Conservation (phyloP, 495 filamentous ascomycete species). For the Halenospora varia region DNA sequence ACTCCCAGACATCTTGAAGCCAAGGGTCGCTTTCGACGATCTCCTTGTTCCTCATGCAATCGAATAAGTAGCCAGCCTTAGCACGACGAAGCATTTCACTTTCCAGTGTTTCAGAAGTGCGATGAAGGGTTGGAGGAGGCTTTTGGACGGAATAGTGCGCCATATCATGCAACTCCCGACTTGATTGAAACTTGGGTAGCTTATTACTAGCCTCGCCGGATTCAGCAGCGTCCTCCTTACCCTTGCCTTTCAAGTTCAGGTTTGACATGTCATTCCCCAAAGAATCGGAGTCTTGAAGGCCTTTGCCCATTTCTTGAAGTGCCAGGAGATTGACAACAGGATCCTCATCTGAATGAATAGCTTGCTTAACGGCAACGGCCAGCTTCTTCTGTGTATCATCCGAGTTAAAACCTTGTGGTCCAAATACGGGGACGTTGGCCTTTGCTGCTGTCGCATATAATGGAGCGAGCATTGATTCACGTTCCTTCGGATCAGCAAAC, state of each 20-base stretch:
- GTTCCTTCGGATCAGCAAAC: conserved; percentile 39
- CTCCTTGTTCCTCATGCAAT: conserved; percentile 61
- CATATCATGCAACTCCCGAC: conserved; percentile 15
- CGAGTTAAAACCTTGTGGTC: conserved; percentile 26
- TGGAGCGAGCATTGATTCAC: conserved; percentile 36
- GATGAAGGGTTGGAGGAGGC: neutral
- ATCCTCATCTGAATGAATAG: conserved; percentile 23
- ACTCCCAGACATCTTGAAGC: conserved; percentile 73
- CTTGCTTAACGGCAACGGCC: conserved; percentile 29
- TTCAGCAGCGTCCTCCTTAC: neutral
- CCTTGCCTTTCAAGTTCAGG: neutral
- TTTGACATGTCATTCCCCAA: neutral
- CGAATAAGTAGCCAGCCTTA: conserved; percentile 74
- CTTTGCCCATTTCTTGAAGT: conserved; percentile 19
- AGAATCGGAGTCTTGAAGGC: neutral
- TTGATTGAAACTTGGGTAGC: conserved; percentile 1
- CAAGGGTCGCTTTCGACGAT: conserved; percentile 70
- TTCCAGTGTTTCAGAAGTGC: conserved; percentile 5
- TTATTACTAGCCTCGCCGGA: neutral
- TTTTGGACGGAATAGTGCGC: conserved; percentile 7
- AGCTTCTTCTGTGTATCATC: conserved; percentile 21
- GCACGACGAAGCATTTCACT: conserved; percentile 34
- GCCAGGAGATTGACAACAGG: conserved; percentile 27
- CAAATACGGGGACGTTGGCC: conserved; percentile 40
- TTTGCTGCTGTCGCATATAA: conserved; percentile 39